Evolutionary conservation across 1,139 yeast genomes (phyloP), one percentile per base, ranked within the genome.

Genomic region (Wickerhamomyces sp.): DNA sequence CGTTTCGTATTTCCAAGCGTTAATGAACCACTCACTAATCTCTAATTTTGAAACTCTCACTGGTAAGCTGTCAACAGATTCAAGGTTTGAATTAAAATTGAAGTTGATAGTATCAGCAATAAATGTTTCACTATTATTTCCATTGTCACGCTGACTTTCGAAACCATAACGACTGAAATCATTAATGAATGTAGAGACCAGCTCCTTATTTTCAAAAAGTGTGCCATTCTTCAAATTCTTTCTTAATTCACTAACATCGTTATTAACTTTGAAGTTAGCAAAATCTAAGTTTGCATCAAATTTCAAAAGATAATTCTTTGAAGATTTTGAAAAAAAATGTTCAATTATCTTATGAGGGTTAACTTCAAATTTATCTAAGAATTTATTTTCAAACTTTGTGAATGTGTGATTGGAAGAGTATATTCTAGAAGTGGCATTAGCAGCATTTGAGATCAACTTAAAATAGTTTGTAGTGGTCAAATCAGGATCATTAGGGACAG

Each of bases 1-100:
- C 13, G 62, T 59, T 41, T 60, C 64, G 41, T 59, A 58, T 40
- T 60, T 60, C 64, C 64, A 60, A 13, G 64, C 56, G 29, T 59
- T 59, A 33, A 60, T 60, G 33, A 60, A 59, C 63, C 63, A 59
- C 40, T 60, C 64, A 17, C 61, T 58, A 26, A 60, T 51, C 19
- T 55, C 58, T 36, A 58, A 43, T 41, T 60, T 60, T 5, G 63
- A 60, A 9, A 60, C 49, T 36, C 62, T 52, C 4, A 60, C 61
- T 3, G 61, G 58, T 7, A 47, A 25, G 14, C 37, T 41, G 33
- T 52, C 52, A 19, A 51, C 41, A 19, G 42, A 46, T 30, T 51
- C 49, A 14, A 50, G 28, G 10, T 44, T 48, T 12, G 58, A 52
- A 34, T 48, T 49, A 38, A 54, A 54, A 39, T 54, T 54, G 46